Evolutionary conservation across 2,329 filamentous ascomycete genomes (phyloP).

Genomic region (Aspergillus sp.): DNA sequence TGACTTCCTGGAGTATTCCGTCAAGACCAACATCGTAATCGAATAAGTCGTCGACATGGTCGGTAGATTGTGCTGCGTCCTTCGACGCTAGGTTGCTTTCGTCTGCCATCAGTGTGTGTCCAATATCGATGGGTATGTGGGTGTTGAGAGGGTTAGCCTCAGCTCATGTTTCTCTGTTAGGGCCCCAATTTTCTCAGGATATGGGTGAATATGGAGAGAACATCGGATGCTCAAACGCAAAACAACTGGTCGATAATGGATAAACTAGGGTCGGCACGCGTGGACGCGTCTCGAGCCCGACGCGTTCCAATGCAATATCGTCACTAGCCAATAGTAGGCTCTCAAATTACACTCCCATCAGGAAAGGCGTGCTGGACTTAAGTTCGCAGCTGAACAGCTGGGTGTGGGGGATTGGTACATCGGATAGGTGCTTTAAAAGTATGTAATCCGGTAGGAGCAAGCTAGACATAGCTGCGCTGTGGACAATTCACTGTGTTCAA

Average conservation of each 20-base stretch:
- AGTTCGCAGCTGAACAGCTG: too few relatives aligned
- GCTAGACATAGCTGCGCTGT: too few relatives aligned
- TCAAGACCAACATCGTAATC: constrained; percentile 68
- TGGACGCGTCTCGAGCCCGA: background rate
- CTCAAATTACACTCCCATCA: too few relatives aligned
- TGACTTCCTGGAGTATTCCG: constrained; percentile 48
- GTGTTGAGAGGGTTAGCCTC: too few relatives aligned
- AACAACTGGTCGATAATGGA: background rate
- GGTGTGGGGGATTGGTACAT: too few relatives aligned
- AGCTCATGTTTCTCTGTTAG: background rate
- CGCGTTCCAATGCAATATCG: background rate
- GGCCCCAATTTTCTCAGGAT: background rate
- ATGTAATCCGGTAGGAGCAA: too few relatives aligned
- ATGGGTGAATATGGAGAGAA: background rate
- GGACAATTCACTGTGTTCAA: too few relatives aligned
- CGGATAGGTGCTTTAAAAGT: too few relatives aligned
- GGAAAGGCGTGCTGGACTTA: too few relatives aligned
- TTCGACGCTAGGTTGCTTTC: constrained; percentile 15
- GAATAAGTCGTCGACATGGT: constrained; percentile 67
- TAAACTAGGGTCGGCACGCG: too few relatives aligned
- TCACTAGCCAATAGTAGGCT: too few relatives aligned
- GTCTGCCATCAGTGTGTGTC: constrained; percentile 8
- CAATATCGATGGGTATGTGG: background rate
- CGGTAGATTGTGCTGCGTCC: constrained; percentile 27
- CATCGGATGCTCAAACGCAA: background rate